These are phyloP conservation scores for Vigna radiata DNA, from an alignment of 306 rosid species.

Conservation along the genomic window DNA sequence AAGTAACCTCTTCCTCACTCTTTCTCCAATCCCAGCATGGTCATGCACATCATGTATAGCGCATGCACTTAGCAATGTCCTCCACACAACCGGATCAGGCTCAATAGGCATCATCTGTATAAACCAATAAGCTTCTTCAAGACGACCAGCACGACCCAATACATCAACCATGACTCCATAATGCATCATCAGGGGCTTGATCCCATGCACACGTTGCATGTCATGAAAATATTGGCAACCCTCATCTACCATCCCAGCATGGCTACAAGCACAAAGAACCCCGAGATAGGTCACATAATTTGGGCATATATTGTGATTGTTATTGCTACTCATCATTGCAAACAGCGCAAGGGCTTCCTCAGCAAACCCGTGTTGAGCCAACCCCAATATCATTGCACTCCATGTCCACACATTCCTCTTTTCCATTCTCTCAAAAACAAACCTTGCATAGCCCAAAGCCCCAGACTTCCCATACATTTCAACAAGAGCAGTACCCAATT, in stretches of 20 bases:
- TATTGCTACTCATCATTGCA: conserved; percentile 48
- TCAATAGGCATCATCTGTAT: conserved; percentile 66
- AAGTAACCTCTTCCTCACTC: conserved; percentile 73
- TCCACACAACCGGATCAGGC: conserved; percentile 78
- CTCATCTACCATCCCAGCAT: conserved; percentile 73
- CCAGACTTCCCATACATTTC: conserved; percentile 93
- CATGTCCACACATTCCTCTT: conserved; percentile 89
- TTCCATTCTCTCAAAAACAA: conserved; percentile 64
- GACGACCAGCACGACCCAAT: conserved; percentile 74
- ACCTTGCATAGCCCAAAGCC: conserved; percentile 59
- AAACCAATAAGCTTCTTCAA: conserved; percentile 74
- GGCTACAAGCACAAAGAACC: conserved; percentile 91
- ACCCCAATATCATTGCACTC: conserved; percentile 92
- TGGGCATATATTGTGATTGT: conserved; percentile 51
- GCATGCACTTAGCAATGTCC: conserved; percentile 86
- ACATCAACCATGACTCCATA: conserved; percentile 90
- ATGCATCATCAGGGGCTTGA: conserved; percentile 76
- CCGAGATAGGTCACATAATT: conserved; percentile 88
- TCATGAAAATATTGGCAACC: conserved; percentile 67
- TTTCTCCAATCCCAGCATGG: conserved; percentile 57
- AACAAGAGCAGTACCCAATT: conserved; percentile 82
- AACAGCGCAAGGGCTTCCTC: conserved; percentile 75
- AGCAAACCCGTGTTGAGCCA: conserved; percentile 88
- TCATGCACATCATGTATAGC: conserved; percentile 56
- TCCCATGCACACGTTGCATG: conserved; percentile 71